These are phyloP conservation scores for Astrothelium subdiscretum DNA, from an alignment of 495 filamentous ascomycete genomes.

Conservation along the genomic window DNA sequence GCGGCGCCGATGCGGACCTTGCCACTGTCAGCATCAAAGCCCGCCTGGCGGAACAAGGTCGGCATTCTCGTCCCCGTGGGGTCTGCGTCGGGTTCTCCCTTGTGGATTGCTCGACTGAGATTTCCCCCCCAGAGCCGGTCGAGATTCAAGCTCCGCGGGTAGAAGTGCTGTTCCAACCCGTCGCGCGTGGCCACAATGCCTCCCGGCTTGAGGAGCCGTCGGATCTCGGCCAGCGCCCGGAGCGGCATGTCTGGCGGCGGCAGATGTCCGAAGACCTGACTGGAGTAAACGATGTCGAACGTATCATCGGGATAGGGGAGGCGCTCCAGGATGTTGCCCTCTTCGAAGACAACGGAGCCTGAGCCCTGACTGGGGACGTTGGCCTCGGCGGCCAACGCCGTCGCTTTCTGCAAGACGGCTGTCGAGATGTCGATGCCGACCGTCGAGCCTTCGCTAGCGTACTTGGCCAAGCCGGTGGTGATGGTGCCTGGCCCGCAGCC, in stretches of 20 bases:
- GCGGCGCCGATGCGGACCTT: conserved; percentile 26
- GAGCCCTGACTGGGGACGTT: conserved; percentile 14
- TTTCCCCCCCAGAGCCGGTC: conserved; percentile 26
- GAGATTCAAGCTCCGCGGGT: conserved; percentile 17
- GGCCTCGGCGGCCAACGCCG: conserved; percentile 17
- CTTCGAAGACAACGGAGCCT: conserved; percentile 26
- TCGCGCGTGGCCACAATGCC: conserved; percentile 17
- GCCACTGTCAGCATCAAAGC: conserved; percentile 26
- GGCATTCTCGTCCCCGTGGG: conserved; percentile 24
- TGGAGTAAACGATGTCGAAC: conserved; percentile 30
- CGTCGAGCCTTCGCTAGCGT: conserved; percentile 24
- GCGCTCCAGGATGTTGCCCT: conserved; percentile 21
- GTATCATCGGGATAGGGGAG: conserved; percentile 29
- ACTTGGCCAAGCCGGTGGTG: conserved; percentile 22
- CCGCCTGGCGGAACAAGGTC: conserved; percentile 21
- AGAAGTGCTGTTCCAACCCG: conserved; percentile 7
- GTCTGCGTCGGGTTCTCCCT: conserved; percentile 15
- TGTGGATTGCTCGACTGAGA: conserved; percentile 11
- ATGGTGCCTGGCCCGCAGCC: conserved; percentile 13
- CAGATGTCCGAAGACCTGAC: conserved; percentile 31
- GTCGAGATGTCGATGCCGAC: conserved; percentile 28
- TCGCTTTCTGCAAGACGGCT: conserved; percentile 26
- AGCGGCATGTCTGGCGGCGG: conserved; percentile 14
- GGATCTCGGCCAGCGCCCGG: conserved; percentile 31
- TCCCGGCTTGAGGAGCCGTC: conserved; percentile 30